Conservation (phyloP, 345 rosid species). For the Tarenaya hassleriana region DNA sequence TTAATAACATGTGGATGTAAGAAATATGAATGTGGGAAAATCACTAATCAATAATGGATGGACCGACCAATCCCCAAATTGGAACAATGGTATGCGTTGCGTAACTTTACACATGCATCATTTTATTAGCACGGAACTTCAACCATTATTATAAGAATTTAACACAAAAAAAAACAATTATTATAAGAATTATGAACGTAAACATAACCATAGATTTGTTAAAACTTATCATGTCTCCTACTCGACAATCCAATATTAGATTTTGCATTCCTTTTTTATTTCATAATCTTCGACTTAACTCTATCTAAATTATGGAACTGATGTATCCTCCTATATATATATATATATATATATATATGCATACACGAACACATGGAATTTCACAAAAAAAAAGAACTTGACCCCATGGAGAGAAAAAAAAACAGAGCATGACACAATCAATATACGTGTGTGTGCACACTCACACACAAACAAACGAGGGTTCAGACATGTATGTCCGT, state of each 20-base stretch:
- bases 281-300: constrained; percentile 12
- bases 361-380: no score
- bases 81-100: no score
- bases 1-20: constrained; percentile 24
- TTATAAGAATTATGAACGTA: not conserved
- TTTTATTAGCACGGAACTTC: no score
- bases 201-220: constrained; percentile 6
- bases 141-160: not conserved
- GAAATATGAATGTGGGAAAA: constrained; percentile 3
- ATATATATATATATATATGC: not conserved
- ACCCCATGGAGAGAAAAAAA: no score
- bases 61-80: no score
- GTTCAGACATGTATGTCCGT: no score
- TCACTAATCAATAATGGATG: no score
- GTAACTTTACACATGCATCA: no score
- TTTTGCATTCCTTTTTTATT: not conserved
- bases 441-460: no score
- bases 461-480: no score
- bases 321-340: constrained; percentile 10
- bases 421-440: no score
- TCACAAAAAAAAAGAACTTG: no score
- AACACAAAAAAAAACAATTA: not conserved
- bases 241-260: constrained; percentile 28
- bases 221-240: constrained; percentile 32
- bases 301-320: constrained; percentile 26